Evolutionary conservation across 2,329 filamentous ascomycete species (phyloP), one percentile per base, ranked within the genome.

Genomic region (Cladorrhinum sp.): DNA sequence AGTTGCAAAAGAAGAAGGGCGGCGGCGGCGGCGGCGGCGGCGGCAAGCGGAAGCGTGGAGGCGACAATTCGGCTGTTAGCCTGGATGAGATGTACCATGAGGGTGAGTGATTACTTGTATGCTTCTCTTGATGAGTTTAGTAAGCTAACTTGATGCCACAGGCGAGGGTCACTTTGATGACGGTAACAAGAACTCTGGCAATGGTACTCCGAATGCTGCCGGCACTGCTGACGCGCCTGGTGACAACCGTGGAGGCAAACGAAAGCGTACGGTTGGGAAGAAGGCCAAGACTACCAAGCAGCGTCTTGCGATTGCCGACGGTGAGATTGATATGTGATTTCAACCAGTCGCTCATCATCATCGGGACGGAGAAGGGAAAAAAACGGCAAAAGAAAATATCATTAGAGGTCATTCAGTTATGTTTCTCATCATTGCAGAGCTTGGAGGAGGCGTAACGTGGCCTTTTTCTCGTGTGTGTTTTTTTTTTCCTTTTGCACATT

Each of bases 21-120:
- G 71, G 83, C n/a, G n/a, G n/a, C n/a, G n/a, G n/a, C n/a, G n/a
- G n/a, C n/a, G n/a, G n/a, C n/a, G n/a, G n/a, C 10, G 65, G 82
- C 39, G 12, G 82, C n/a, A 86, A 85, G 73, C 76, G 81, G 61
- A 86, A 86, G 74, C 78, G 80, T 63, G 78, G 46, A 24, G 79
- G 51, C 23, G 65, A 64, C 61, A 26, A 59, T 49, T 78, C 74
- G 42, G 73, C 70, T 39, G 84, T 85, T 69, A 94, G 89, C 71
- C 78, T 98, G 75, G 95, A 98, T 74, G 94, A 97, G 73, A 92
- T 99, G 91, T 99, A 99, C 78, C 95, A 99, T 74, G 95, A 99
- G 83, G 95, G 95, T 96, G 75, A 87, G 91, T 78, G 1, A 5
- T 20, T 18, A 7, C 30, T n/a, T 28, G 49, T 58, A 33, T 21